phyloP scores from a whole-genome alignment of 768 basidiomycete species.

The Mycena venus region DNA sequence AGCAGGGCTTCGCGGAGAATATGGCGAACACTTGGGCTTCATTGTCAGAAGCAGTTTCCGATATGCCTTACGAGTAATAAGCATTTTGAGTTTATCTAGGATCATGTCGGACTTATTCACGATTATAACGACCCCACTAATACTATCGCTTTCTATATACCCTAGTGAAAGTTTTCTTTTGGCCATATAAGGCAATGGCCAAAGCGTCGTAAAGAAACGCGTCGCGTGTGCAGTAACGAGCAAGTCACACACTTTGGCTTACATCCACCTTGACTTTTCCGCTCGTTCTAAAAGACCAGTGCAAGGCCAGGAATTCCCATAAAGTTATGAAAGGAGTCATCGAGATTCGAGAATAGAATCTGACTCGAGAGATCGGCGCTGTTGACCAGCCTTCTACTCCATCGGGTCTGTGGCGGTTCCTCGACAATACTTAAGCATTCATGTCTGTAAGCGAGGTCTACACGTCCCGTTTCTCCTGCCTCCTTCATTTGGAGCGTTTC shows the following conservation, averaged over 20 bases:
- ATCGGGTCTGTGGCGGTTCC: no score
- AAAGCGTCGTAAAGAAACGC: neutral
- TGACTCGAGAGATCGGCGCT: no score
- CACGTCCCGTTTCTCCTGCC: no score
- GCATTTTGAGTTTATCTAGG: neutral
- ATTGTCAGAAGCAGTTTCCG: constrained; percentile 75
- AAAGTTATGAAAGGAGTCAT: no score
- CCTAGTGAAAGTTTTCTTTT: neutral
- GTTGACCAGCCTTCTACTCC: no score
- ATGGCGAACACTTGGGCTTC: constrained; percentile 82
- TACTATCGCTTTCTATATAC: neutral
- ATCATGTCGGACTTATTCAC: constrained; percentile 10
- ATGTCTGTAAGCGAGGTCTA: no score
- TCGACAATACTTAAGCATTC: no score
- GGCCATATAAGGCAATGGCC: neutral
- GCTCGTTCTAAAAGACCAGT: no score
- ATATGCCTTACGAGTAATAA: constrained; percentile 87
- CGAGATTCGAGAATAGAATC: no score
- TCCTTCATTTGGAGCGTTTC: no score
- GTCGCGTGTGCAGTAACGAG: neutral
- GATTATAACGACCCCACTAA: constrained; percentile 21
- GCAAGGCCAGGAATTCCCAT: no score
- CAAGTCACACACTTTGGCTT: neutral
- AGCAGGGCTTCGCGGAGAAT: constrained; percentile 75
- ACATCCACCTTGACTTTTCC: no score